Evolutionary conservation across 2,329 filamentous ascomycete species (phyloP), one percentile per base, ranked within the genome.

Genomic region (Pestalotiopsis sp.): DNA sequence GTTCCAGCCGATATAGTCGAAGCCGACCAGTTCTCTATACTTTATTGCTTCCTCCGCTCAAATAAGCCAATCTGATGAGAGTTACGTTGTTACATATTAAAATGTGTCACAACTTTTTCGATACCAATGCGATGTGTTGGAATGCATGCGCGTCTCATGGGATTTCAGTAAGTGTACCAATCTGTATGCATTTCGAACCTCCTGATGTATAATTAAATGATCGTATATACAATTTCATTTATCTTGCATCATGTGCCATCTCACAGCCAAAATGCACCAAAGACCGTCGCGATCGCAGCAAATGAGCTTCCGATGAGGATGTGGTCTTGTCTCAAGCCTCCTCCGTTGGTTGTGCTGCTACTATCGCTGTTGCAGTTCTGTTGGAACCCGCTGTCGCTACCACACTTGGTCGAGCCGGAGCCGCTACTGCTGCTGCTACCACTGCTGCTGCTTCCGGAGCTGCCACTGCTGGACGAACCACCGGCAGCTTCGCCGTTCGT

Each of bases 401-500:
- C 20, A 38, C 61, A 73, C 36, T 7, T 68, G 57, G 40, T 71
- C 65, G 36, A n/a, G 6, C 67, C 70, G 36, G 68, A 69, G 12
- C 64, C 64, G 12, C 38, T 66, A 20, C 69, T 74, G 31, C 69
- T 63, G 36, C 70, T 68, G 67, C 58, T 65, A 45, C 68, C 65
- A 65, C 64, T 64, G 9, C 64, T 66, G 9, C 69, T 68, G 20
- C 66, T 66, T 2, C 70, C 70, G 56, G 66, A 69, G 38, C 65
- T 68, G 61, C 65, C 68, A 20, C 65, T 68, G 36, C 70, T 68
- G 14, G 68, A 66, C 3, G 68, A 63, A 7, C 71, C 67, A 14
- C 71, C 75, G 7, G 75, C 76, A 1, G 76, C 77, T 69, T 79
- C 68, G 23, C 77, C 77, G 66, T 78, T 78, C 7, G 76, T 77